Evolutionary conservation across 192 early-diverging fungal species (phyloP), one percentile per base, ranked within the genome.

Genomic region (Spizellomyces sp.): DNA sequence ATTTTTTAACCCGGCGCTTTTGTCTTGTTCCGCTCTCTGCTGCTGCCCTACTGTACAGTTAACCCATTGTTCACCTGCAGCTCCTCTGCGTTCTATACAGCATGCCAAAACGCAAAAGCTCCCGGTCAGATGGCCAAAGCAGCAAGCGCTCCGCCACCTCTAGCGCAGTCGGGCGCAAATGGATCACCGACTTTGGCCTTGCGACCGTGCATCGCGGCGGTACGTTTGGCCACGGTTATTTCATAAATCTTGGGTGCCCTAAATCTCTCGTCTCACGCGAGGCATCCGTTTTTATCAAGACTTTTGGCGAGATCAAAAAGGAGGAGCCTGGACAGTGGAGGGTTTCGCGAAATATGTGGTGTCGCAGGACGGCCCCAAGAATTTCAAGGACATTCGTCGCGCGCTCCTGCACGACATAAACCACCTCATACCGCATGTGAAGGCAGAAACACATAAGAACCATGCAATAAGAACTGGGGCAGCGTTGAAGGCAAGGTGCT

Each of bases 371-470:
- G 50, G 50, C n/a, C 50, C 50, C n/a, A 52, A 9, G 50, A 52
- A 52, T 52, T 52, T 52, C 10, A n/a, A 52, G 50, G 50, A 52
- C n/a, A 52, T 52, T n/a, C 50, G 50, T n/a, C 50, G 50, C 9
- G 50, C 50, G 9, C 50, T 52, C 10, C 50, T 52, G n/a, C 9
- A 52, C 9, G 50, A 52, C 50, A 52, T 52, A 52, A 52, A 52
- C n/a, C n/a, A n/a, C 50, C 50, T 52, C 50, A 52, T n/a, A n/a
- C 50, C 50, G 9, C 50, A 52, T 52, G 50, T 52, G n/a, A 52
- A 52, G n/a, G 50, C 50, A 52, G 50, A 52, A 52, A 52, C 50
- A n/a, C 50, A 52, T 52, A 52, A 52, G 50, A 52, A 52, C 50
- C 50, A 52, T 52, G 50, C 50, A 52, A n/a, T 52, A 12, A 52